Percentiles rank a stretch among this genome's conserved stretches.
phyloP scores from a whole-genome alignment of 192 early-diverging fungal genomes.

The Backusella westeae region DNA sequence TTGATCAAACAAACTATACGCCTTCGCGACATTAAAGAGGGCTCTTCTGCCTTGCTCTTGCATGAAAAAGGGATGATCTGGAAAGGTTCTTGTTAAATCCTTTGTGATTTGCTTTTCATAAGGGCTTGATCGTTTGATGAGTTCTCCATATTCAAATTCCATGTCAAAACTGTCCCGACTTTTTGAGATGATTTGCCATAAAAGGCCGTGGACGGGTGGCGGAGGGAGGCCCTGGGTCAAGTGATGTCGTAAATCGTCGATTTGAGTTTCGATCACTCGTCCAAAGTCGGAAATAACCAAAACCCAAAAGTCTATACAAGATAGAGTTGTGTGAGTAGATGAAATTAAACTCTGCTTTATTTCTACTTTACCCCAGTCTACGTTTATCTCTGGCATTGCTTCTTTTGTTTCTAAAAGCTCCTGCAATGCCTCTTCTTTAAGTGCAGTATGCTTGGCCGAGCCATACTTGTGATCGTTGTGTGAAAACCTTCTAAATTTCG shows the following conservation, averaged over 20 bases:
- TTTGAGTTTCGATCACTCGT: slow-evolving; percentile 63
- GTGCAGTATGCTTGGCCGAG: slow-evolving; percentile 16
- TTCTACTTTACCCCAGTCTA: slow-evolving; percentile 67
- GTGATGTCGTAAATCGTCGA: slow-evolving; percentile 65
- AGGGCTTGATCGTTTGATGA: slow-evolving; percentile 59
- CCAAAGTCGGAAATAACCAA: slow-evolving; percentile 83
- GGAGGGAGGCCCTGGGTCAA: slow-evolving; percentile 82
- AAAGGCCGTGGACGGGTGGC: slow-evolving; percentile 76
- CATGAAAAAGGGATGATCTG: slow-evolving; percentile 77
- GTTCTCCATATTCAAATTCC: slow-evolving; percentile 70
- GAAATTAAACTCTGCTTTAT: background rate
- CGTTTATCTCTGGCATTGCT: slow-evolving; percentile 29
- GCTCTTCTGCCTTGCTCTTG: slow-evolving; percentile 85
- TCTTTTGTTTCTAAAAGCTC: slow-evolving; percentile 45
- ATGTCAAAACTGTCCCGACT: slow-evolving; percentile 70
- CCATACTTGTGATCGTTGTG: slow-evolving; percentile 17
- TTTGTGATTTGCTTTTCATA: slow-evolving; percentile 92
- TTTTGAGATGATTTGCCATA: slow-evolving; percentile 90
- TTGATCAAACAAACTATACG: slow-evolving; percentile 87
- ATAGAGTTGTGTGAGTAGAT: background rate
- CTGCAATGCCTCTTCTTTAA: slow-evolving; percentile 36
- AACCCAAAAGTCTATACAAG: slow-evolving; percentile 85
- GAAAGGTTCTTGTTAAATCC: slow-evolving; percentile 91
- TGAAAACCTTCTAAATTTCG: slow-evolving; percentile 22
- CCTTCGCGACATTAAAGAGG: slow-evolving; percentile 88